Percentiles rank a stretch among this genome's conserved stretches.
Conservation (phyloP, 495 filamentous ascomycete genomes). For the Extremus antarcticus region DNA sequence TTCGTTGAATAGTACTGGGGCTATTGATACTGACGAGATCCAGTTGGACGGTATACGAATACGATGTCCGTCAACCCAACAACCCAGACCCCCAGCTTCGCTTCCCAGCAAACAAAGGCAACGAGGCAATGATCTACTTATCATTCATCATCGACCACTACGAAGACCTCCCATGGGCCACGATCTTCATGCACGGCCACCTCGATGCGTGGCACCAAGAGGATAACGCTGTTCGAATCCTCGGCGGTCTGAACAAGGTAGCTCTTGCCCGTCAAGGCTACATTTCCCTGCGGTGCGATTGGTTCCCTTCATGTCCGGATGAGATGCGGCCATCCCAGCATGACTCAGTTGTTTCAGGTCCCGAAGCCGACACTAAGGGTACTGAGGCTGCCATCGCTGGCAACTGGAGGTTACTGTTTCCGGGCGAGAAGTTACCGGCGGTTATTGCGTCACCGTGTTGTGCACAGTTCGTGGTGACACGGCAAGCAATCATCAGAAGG, state of each 20-base stretch:
- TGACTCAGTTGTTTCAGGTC: conserved; percentile 5
- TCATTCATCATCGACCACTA: conserved; percentile 64
- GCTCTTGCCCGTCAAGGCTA: conserved; percentile 38
- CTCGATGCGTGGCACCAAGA: conserved; percentile 41
- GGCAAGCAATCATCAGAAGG: conserved; percentile 36
- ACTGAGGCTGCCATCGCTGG: conserved; percentile 24
- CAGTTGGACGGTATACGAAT: conserved; percentile 6
- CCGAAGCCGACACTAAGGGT: neutral
- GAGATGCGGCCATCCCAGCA: conserved; percentile 44
- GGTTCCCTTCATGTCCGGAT: conserved; percentile 42
- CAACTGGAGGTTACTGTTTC: conserved; percentile 31
- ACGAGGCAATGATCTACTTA: conserved; percentile 66
- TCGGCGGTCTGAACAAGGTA: conserved; percentile 29
- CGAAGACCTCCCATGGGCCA: conserved; percentile 51
- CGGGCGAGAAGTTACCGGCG: conserved; percentile 41
- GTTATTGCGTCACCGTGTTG: conserved; percentile 43
- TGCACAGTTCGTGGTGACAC: conserved; percentile 51
- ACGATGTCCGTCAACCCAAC: conserved; percentile 7
- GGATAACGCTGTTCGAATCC: conserved; percentile 7
- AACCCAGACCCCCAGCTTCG: conserved; percentile 5
- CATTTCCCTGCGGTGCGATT: conserved; percentile 39
- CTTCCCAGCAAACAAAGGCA: conserved; percentile 42
- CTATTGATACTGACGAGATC: neutral
- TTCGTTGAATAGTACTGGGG: too few species aligned
- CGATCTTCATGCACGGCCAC: conserved; percentile 59